Conservation (phyloP, 2,329 filamentous ascomycete genomes). For the Ophiostoma angusticollis region DNA sequence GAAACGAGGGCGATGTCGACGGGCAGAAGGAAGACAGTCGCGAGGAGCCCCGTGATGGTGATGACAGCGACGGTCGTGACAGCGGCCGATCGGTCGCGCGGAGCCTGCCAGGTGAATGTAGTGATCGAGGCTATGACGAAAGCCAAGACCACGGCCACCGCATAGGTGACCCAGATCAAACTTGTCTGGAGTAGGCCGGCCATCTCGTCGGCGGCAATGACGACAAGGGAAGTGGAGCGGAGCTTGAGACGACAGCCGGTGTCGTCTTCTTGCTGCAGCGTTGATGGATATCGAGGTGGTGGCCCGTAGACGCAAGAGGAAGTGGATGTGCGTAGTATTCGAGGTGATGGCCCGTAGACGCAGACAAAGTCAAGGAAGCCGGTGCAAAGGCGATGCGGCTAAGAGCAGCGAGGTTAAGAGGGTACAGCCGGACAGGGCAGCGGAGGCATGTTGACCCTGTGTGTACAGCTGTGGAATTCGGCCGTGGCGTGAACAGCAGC, state of each 20-base stretch:
- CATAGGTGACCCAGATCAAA: slow-evolving; percentile 92
- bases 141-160: slow-evolving; percentile 63
- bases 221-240: not conserved
- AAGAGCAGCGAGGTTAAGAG: not conserved
- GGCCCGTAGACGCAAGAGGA: not conserved
- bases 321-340: not conserved
- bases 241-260: not conserved
- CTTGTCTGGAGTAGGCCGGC: slow-evolving; percentile 63
- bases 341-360: not conserved
- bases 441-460: slow-evolving; percentile 5
- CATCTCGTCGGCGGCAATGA: slow-evolving; percentile 3
- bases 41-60: slow-evolving; percentile 75
- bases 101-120: slow-evolving; percentile 82
- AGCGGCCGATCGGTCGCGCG: slow-evolving; percentile 68
- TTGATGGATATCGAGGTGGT: not conserved
- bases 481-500: too few species aligned
- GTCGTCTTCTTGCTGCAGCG: not conserved
- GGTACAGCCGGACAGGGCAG: slow-evolving; percentile 2
- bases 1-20: slow-evolving; percentile 94
- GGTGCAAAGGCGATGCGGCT: not conserved
- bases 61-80: slow-evolving; percentile 79
- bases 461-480: too few species aligned
- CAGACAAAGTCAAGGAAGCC: too few species aligned
- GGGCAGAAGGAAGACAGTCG: slow-evolving; percentile 81
- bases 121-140: slow-evolving; percentile 70